Percentiles rank a stretch among this genome's conserved stretches.
Conservation (phyloP, 2,329 filamentous ascomycete genomes). For the Aspergillus pseudotamarii region DNA sequence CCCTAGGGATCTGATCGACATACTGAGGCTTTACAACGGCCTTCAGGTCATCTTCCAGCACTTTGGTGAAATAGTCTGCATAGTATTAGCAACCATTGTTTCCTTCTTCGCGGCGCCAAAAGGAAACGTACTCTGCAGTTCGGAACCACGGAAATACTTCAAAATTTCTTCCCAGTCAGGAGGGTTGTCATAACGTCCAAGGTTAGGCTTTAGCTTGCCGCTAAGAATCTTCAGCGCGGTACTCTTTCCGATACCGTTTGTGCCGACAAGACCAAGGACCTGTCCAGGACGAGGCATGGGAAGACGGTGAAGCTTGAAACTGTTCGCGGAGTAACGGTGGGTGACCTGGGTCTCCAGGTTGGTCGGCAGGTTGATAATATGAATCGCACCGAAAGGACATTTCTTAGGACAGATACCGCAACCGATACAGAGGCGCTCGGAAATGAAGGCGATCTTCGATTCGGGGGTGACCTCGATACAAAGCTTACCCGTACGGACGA, state of each 20-base stretch:
- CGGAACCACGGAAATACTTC: constrained; percentile 96
- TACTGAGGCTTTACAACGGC: constrained; percentile 99
- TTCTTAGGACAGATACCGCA: constrained; percentile 99
- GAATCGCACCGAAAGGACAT: constrained; percentile 97
- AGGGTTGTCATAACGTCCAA: constrained; percentile 92
- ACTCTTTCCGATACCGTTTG: constrained; percentile 99
- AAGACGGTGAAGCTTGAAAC: constrained; percentile 97
- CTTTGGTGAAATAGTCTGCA: constrained; percentile 95
- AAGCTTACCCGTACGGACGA: constrained; percentile 94
- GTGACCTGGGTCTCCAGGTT: constrained; percentile 98
- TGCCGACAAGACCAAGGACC: constrained; percentile 93
- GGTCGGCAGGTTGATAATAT: constrained; percentile 99
- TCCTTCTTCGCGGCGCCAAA: neutral
- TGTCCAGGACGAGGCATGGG: constrained; percentile 95
- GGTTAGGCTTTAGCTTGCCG: constrained; percentile 96
- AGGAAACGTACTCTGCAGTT: constrained; percentile 78
- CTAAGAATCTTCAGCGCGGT: constrained; percentile 99
- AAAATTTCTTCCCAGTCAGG: constrained; percentile 99
- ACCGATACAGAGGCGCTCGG: constrained; percentile 92
- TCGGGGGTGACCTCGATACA: constrained; percentile 90
- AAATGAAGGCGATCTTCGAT: constrained; percentile 97
- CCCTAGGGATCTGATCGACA: constrained; percentile 95
- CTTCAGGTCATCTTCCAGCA: constrained; percentile 95
- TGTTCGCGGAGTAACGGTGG: constrained; percentile 98
- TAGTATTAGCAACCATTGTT: constrained; percentile 19